These are phyloP conservation scores for Calonectria ilicicola DNA, from an alignment of 2,329 filamentous ascomycete species.

Conservation along the genomic window DNA sequence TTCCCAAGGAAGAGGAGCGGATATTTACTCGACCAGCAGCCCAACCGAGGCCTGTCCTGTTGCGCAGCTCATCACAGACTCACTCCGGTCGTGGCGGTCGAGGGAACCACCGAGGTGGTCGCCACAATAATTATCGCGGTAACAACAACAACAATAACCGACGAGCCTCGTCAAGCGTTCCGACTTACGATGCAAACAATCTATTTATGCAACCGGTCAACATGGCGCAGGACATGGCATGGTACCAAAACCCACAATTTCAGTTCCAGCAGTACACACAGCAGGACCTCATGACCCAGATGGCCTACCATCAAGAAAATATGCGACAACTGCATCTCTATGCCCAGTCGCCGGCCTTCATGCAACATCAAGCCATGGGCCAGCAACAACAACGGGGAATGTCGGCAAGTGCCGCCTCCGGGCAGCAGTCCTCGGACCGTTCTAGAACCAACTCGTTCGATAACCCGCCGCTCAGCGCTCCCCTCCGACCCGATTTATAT, in stretches of 20 bases:
- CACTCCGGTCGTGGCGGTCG: slow-evolving; percentile 62
- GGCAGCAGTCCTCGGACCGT: slow-evolving; percentile 55
- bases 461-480: slow-evolving; percentile 69
- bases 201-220: slow-evolving; percentile 59
- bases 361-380: slow-evolving; percentile 50
- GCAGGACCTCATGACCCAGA: slow-evolving; percentile 55
- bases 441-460: slow-evolving; percentile 74
- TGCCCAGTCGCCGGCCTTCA: slow-evolving; percentile 48
- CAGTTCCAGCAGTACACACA: slow-evolving; percentile 55
- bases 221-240: slow-evolving; percentile 61
- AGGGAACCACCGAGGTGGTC: slow-evolving; percentile 61
- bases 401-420: slow-evolving; percentile 39
- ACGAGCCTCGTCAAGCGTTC: slow-evolving; percentile 65
- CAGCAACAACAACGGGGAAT: slow-evolving; percentile 51
- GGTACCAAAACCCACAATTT: slow-evolving; percentile 59
- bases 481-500: slow-evolving; percentile 68
- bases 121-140: slow-evolving; percentile 57
- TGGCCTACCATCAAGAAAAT: slow-evolving; percentile 54
- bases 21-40: slow-evolving; percentile 69
- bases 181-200: slow-evolving; percentile 61
- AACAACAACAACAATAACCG: slow-evolving; percentile 57
- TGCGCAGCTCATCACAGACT: slow-evolving; percentile 72
- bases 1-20: slow-evolving; percentile 83
- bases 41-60: slow-evolving; percentile 66
- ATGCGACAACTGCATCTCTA: slow-evolving; percentile 51